These are phyloP conservation scores for Vigna trinervia DNA, from an alignment of 306 rosid genomes.

Conservation along the genomic window DNA sequence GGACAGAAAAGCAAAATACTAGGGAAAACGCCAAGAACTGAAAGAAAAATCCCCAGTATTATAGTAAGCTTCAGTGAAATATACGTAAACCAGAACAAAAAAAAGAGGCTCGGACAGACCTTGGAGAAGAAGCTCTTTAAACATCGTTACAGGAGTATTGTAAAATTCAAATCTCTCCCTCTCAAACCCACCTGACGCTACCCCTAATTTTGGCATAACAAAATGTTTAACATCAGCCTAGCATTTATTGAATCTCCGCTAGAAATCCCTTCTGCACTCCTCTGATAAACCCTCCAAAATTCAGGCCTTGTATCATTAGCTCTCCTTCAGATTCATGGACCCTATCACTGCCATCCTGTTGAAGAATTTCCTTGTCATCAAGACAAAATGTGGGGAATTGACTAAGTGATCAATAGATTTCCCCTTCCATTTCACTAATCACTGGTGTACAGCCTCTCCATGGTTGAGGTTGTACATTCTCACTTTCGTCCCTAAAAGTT, in stretches of 20 bases:
- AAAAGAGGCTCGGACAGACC: not conserved
- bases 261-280: not conserved
- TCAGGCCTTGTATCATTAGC: not conserved
- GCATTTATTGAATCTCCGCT: not conserved
- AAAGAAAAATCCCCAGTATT: not conserved
- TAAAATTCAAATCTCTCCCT: not conserved
- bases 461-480: not conserved
- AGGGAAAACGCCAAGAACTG: not conserved
- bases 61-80: no score
- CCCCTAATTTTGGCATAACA: not conserved
- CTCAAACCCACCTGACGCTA: not conserved
- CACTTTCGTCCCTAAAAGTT: not conserved
- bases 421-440: not conserved
- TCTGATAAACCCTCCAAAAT: not conserved
- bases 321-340: not conserved
- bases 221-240: not conserved
- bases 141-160: no score
- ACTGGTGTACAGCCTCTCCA: not conserved
- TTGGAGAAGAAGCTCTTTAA: not conserved
- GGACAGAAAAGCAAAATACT: not conserved
- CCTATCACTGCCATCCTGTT: not conserved
- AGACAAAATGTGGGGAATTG: not conserved
- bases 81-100: not conserved
- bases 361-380: not conserved
- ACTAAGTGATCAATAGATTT: not conserved